Evolutionary conservation across 2,329 filamentous ascomycete genomes (phyloP).

Genomic region (Incumbomyces delicatus): DNA sequence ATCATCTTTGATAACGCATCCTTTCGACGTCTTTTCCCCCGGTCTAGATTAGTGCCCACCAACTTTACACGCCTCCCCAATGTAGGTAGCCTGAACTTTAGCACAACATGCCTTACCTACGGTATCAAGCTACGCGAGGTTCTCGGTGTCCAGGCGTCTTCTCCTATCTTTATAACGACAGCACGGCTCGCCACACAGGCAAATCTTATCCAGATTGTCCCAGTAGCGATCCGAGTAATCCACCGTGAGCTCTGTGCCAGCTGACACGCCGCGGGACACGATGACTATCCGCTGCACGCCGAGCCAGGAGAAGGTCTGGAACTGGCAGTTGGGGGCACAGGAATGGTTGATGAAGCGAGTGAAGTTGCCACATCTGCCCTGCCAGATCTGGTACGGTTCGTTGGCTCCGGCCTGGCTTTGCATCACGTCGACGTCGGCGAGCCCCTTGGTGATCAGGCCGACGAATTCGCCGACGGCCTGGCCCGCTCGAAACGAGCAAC

Average conservation of each 20-base stretch:
- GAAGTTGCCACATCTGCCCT: slow-evolving; percentile 47
- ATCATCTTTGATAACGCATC: no score
- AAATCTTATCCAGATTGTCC: slow-evolving; percentile 46
- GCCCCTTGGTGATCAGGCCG: slow-evolving; percentile 44
- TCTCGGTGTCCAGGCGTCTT: no score
- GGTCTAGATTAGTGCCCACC: no score
- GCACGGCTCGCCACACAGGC: slow-evolving; percentile 44
- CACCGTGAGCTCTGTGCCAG: slow-evolving; percentile 47
- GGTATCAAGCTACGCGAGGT: no score
- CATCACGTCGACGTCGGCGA: slow-evolving; percentile 48
- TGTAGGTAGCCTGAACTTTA: no score
- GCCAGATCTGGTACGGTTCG: slow-evolving; percentile 46
- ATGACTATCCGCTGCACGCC: slow-evolving; percentile 46
- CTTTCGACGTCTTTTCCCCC: no score
- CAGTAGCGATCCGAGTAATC: slow-evolving; percentile 52
- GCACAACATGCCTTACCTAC: no score
- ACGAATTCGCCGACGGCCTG: slow-evolving; percentile 47
- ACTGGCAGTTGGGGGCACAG: slow-evolving; percentile 48
- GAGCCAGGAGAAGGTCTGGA: slow-evolving; percentile 48
- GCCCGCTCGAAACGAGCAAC: slow-evolving; percentile 41
- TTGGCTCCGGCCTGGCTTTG: slow-evolving; percentile 18
- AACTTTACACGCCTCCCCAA: no score
- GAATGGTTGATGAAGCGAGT: slow-evolving; percentile 52
- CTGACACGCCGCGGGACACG: slow-evolving; percentile 46
- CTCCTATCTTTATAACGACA: slow-evolving; percentile 27